Base-by-base conservation (phyloP, 2,329 filamentous ascomycete species). In the Talaromyces sp. region DNA sequence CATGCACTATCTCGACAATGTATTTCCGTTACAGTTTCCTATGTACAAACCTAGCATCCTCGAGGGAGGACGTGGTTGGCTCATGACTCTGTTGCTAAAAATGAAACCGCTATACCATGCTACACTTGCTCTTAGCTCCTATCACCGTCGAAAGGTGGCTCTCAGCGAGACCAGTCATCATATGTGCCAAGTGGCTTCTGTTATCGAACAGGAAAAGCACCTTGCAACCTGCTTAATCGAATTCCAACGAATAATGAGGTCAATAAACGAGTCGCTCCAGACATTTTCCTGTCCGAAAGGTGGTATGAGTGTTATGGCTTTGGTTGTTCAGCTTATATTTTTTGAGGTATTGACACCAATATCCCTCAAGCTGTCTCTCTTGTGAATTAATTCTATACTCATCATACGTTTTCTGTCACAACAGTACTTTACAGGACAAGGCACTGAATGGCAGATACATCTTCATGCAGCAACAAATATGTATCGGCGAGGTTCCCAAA, bases 1-100 rank as follows among this genome's bases (percentile, higher is more conserved):
- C 17, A 57, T 57, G 55, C 55, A 57, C 19, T 59, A 59, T 41
- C 57, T 59, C 14, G 57, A 59, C 51, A 59, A 54, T 29, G 57
- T 59, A 17, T 59, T 59, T 53, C 57, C 51, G 17, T 32, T 54
- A 4, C 57, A 55, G 19, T 59, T 48, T 51, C 57, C 57, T 27
- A 55, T 54, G 35, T 59, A 59, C 52, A 54, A 41, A 17, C 27
- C 57, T 8, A n/a, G 21, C 38, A 46, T 32, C 21, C 35, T 50
- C 19, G 41, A 38, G 21, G 57, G 57, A n/a, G 57, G 57, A 6
- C 57, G 57, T 26, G 52, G 57, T 17, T 59, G 52, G 57, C 50
- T 59, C 17, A n/a, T 59, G 21, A 50, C 26, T 24, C 43, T 48
- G 8, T 35, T 57, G 43, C 27, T 57, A 14, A 41, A 43, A 27